Base-by-base conservation (phyloP, 495 filamentous ascomycete genomes). In the Aspergillus cavernicola region DNA sequence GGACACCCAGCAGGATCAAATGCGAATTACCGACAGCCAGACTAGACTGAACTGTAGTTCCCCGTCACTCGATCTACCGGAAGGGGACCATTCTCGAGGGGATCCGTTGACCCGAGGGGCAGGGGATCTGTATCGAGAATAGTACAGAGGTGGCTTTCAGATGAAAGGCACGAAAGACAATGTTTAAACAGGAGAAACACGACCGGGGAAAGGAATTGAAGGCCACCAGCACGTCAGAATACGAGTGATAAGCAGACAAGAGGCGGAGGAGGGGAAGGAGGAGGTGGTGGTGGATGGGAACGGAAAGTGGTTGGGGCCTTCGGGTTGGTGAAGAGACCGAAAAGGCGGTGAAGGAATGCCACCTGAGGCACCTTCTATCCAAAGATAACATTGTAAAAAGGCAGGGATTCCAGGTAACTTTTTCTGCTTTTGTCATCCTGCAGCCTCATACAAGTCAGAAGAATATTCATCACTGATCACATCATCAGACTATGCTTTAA, bases 61-160 rank as follows among this genome's bases (percentile, higher is more conserved):
- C 66, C 70, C 70, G 70, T 73, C 55, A 55, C 63, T 66, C 65
- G 66, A 64, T 65, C 66, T 58, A 55, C 57, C 46, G 54, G 33
- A 50, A 40, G 57, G 58, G 22, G 60, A 68, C 52, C 68, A 70
- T 71, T 60, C 59, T 69, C 58, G 39, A 56, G 42, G n/a, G 18
- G 51, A 53, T 55, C 38, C 33, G 33, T 29, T 42, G 33, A 54
- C 52, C 42, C 42, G 52, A 54, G 42, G 42, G 40, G 38, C 4
- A 42, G 26, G 18, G 28, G 18, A 29, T 53, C 19, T 45, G 19
- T 35, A 53, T 37, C 29, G 44, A 15, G 19, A 23, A 16, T 47
- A 47, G 44, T 15, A 4, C 18, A 9, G 44, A 36, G 19, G 19
- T 16, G 19, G 44, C 8, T 15, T 33, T 47, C 31, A 10, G 31